Percentiles rank a stretch among this genome's conserved stretches.
phyloP scores from a whole-genome alignment of 805 yeast genomes.

The Wickerhamomyces sydowiorum region DNA sequence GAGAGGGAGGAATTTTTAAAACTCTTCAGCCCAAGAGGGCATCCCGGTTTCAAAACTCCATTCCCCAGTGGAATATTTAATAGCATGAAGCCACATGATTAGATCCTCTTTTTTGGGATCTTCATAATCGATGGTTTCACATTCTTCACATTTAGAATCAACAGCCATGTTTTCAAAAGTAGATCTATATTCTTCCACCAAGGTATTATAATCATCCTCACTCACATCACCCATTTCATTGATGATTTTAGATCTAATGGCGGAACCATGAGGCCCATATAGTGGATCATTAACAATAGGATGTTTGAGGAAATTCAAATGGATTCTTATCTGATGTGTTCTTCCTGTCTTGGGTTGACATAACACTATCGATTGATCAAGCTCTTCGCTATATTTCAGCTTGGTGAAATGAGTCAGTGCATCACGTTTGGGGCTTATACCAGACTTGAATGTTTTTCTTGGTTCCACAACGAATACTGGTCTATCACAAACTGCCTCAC shows the following conservation, averaged over 20 bases:
- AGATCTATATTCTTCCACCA: neutral
- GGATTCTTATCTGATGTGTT: conserved; percentile 94
- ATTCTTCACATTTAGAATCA: conserved; percentile 52
- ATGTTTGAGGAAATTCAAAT: conserved; percentile 79
- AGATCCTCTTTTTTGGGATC: conserved; percentile 10
- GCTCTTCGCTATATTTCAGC: conserved; percentile 58
- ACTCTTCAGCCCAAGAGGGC: conserved; percentile 19
- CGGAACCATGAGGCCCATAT: conserved; percentile 36
- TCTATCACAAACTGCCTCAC: conserved; percentile 50
- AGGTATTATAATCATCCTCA: conserved; percentile 35
- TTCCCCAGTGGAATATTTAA: conserved; percentile 11
- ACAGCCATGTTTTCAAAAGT: conserved; percentile 41
- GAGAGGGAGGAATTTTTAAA: no score
- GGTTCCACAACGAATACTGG: conserved; percentile 73
- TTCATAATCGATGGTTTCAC: conserved; percentile 13
- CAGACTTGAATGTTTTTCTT: conserved; percentile 55
- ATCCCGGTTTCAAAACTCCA: conserved; percentile 11
- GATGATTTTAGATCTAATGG: neutral
- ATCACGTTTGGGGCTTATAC: conserved; percentile 40
- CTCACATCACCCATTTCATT: conserved; percentile 47
- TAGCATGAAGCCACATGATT: conserved; percentile 20
- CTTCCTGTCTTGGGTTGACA: conserved; percentile 90
- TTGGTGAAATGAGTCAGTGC: conserved; percentile 70
- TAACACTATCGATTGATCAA: conserved; percentile 58
- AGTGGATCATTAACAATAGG: conserved; percentile 94